Evolutionary conservation across 2,329 filamentous ascomycete genomes (phyloP).

Genomic region (Pyricularia sp.): DNA sequence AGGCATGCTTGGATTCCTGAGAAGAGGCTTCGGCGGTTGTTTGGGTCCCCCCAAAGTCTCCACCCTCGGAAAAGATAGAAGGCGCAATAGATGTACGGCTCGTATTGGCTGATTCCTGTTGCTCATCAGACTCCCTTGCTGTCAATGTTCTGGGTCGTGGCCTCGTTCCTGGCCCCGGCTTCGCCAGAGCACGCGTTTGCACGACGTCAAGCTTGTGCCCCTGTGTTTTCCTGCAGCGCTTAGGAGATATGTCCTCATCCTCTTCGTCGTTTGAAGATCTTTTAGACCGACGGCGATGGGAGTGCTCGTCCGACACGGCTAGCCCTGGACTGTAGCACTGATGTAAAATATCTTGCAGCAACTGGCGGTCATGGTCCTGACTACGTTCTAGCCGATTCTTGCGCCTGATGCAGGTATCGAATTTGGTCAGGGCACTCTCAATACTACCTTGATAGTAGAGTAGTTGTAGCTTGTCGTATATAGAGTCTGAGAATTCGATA

Average conservation of each 20-base stretch:
- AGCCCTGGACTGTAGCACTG: background rate
- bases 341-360: background rate
- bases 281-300: background rate
- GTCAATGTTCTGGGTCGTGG: background rate
- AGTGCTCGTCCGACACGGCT: background rate
- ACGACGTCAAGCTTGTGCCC: background rate
- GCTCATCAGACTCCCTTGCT: background rate
- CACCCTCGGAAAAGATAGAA: constrained; percentile 22
- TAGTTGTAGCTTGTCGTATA: background rate
- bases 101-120: constrained; percentile 17
- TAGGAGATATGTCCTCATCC: background rate
- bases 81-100: constrained; percentile 22
- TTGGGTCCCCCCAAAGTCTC: constrained; percentile 18
- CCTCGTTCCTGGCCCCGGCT: background rate
- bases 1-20: constrained; percentile 10
- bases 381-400: background rate
- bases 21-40: constrained; percentile 21
- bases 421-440: background rate
- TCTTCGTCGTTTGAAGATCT: background rate
- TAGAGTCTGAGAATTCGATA: background rate
- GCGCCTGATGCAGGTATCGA: background rate
- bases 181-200: background rate
- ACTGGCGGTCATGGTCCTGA: background rate
- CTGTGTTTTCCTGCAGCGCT: background rate
- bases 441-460: background rate